Evolutionary conservation across 805 yeast genomes (phyloP), one percentile per base, ranked within the genome.

Genomic region (Barnettozyma populi): DNA sequence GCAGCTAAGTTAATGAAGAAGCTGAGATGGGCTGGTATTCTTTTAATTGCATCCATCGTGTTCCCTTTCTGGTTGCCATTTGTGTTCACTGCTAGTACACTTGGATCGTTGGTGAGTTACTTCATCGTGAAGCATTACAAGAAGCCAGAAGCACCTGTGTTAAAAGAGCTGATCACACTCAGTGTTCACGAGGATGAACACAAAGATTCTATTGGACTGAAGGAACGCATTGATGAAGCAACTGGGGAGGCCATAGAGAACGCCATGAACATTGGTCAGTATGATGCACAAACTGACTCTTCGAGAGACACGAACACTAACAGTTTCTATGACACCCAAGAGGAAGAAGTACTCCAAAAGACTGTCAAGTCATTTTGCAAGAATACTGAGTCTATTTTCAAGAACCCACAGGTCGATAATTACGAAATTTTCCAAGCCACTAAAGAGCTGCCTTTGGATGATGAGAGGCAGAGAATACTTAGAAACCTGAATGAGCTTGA

Each of bases 401-500:
- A 47, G 32, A 45, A 52, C 35, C 52, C 55, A 13, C 34, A 36
- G 7, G 19, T 45, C 5, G 46, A 38, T 5, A 57, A 55, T 3
- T 59, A 51, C 45, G 48, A 54, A 36, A 50, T 57, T 7, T 57
- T 59, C 27, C 44, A 51, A 8, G 44, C 52, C 20, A 53, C 62
- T 0, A 23, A 54, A 3, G 43, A 48, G 8, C 48, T 72, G 31
- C 67, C 73, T 7, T 52, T 76, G 47, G 71, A 67, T 48, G 48
- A 62, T 1, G 67, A 68, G 11, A 61, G 79, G 51, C 49, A 47
- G 36, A 55, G 55, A 14, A 82, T 84, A 35, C 61, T 78, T 31
- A 61, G 71, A 2, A 76, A 78, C 52, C 69, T 90, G 60, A 86
- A 87, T 63, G 56, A 64, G 19, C 62, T 92, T 21, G 72, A 75